These are phyloP conservation scores for Stemphylium beticola DNA, from an alignment of 2,329 filamentous ascomycete species.

Conservation along the genomic window DNA sequence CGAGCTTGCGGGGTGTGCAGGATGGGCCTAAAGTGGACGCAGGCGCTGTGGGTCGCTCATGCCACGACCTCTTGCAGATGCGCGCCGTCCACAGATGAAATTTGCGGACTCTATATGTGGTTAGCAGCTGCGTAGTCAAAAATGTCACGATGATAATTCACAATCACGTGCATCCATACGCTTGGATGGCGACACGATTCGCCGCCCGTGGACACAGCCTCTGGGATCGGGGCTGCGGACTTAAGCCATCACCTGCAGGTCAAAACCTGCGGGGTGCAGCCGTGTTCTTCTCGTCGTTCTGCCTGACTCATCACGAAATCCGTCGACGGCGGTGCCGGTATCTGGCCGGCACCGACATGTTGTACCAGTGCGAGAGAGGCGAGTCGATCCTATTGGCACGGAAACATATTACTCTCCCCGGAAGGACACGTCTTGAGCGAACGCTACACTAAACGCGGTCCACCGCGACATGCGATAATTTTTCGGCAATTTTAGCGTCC, in stretches of 20 bases:
- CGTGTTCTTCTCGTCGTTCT: conserved; percentile 34
- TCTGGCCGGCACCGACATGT: conserved; percentile 28
- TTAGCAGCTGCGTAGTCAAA: background rate
- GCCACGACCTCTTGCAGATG: conserved; percentile 13
- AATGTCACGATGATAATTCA: conserved; percentile 1
- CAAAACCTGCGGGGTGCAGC: conserved; percentile 35
- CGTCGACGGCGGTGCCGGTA: conserved; percentile 25
- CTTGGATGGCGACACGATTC: conserved; percentile 7
- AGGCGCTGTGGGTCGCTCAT: conserved; percentile 22
- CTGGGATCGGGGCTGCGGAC: conserved; percentile 17
- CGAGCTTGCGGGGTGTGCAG: conserved; percentile 25
- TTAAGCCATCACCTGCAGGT: conserved; percentile 27
- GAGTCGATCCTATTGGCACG: conserved; percentile 24
- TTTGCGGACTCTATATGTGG: background rate
- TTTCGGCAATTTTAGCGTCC: conserved; percentile 25
- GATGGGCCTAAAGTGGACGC: conserved; percentile 5
- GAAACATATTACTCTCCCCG: conserved; percentile 23
- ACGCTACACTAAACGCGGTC: conserved; percentile 5
- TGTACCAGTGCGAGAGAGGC: background rate
- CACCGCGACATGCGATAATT: conserved; percentile 22
- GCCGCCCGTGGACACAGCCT: background rate
- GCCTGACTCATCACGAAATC: conserved; percentile 28
- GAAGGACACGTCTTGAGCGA: conserved; percentile 16
- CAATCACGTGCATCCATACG: conserved; percentile 14
- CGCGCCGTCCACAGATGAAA: background rate